A percentile compares a stretch with the other conserved stretches of the same genome.
Conservation (phyloP, 1,139 yeast species). For the Nakaseomyces glabratus region DNA sequence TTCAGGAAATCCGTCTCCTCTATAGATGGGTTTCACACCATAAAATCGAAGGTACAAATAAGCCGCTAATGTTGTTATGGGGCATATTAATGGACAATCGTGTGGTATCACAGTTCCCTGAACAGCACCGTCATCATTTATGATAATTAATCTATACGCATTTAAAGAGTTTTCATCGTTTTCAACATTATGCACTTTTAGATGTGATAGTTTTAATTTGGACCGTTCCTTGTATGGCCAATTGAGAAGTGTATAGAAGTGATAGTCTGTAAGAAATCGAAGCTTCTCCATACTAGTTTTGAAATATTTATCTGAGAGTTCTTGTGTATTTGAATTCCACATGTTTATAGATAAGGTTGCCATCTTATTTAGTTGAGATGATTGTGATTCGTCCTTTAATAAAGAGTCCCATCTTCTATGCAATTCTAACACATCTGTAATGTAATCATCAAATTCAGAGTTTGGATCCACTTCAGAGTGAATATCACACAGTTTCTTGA, state of each 20-base stretch:
- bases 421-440: background rate
- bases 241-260: constrained; percentile 20
- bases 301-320: constrained; percentile 23
- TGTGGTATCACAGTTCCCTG: constrained; percentile 21
- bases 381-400: constrained; percentile 3
- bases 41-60: constrained; percentile 27
- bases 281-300: constrained; percentile 25
- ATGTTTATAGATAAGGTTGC: constrained; percentile 23
- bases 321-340: constrained; percentile 25
- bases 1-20: constrained; percentile 29
- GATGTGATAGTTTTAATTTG: constrained; percentile 17
- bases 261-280: constrained; percentile 27
- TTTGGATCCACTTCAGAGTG: background rate
- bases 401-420: constrained; percentile 2
- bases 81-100: constrained; percentile 24
- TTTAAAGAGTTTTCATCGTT: no score
- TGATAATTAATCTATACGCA: background rate
- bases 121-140: background rate
- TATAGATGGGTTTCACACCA: constrained; percentile 20
- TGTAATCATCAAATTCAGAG: background rate
- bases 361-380: constrained; percentile 9
- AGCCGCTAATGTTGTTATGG: constrained; percentile 26
- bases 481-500: constrained; percentile 2
- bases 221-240: constrained; percentile 22
- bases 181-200: no score